A percentile compares a stretch with the other conserved stretches of the same genome.
Conservation (phyloP, 75 land plant genomes). For the Cunninghamia lanceolata region DNA sequence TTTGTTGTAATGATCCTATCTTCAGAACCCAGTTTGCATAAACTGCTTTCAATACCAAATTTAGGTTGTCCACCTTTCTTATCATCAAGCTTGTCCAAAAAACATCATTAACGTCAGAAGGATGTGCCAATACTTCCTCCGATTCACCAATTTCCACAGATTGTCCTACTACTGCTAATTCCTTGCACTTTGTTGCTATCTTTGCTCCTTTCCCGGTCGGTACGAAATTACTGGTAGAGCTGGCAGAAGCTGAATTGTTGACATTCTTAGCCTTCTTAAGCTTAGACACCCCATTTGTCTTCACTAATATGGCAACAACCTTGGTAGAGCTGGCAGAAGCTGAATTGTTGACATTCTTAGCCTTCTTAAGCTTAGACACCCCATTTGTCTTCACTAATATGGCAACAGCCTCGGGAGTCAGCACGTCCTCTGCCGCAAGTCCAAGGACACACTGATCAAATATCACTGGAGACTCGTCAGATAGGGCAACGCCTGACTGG, state of each 20-base stretch:
- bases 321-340: not conserved
- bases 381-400: not conserved
- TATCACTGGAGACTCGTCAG: not conserved
- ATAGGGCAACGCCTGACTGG: not conserved
- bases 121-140: not conserved
- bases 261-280: too few species aligned
- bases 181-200: not conserved
- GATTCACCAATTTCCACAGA: not conserved
- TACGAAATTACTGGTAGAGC: not conserved
- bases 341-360: too few species aligned
- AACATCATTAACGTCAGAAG: not conserved
- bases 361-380: too few species aligned
- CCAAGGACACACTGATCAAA: not conserved
- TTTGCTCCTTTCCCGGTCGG: not conserved
- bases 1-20: too few species aligned
- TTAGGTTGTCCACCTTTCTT: too few species aligned
- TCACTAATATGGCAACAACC: not conserved
- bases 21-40: too few species aligned
- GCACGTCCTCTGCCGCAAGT: not conserved
- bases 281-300: not conserved
- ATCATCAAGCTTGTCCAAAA: too few species aligned
- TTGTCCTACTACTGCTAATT: not conserved
- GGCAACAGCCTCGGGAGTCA: too few species aligned
- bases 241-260: too few species aligned
- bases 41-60: too few species aligned